phyloP scores from a whole-genome alignment of 352 stramenopile genomes.

The Globisporangium perplexum region DNA sequence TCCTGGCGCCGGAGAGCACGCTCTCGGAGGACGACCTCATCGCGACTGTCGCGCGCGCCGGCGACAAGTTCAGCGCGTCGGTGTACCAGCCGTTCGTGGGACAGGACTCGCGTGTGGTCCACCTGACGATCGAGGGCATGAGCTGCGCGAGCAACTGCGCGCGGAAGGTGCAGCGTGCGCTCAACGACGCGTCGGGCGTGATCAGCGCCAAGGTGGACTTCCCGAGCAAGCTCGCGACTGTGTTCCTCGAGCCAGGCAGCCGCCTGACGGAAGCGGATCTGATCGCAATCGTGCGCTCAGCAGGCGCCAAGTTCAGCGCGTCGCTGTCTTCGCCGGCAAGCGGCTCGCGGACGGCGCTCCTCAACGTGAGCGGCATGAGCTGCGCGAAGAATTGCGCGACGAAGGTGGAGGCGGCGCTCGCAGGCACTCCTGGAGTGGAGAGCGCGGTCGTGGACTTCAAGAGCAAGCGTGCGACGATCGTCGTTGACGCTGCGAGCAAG shows the following conservation, averaged over 20 bases:
- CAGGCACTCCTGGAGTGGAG: slow-evolving; percentile 39
- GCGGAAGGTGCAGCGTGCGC: slow-evolving; percentile 61
- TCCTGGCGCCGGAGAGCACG: slow-evolving; percentile 50
- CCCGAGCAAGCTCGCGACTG: slow-evolving; percentile 57
- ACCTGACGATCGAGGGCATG: slow-evolving; percentile 72
- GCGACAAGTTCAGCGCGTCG: slow-evolving; percentile 46
- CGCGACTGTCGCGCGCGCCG: slow-evolving; percentile 37
- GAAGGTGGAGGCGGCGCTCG: slow-evolving; percentile 64
- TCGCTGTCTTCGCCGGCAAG: slow-evolving; percentile 30
- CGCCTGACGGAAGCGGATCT: slow-evolving; percentile 58
- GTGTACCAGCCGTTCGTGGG: slow-evolving; percentile 61
- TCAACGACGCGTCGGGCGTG: slow-evolving; percentile 58
- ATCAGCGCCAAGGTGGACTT: slow-evolving; percentile 80
- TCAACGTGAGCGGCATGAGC: slow-evolving; percentile 73
- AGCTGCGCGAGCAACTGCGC: slow-evolving; percentile 73
- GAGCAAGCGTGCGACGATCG: slow-evolving; percentile 51
- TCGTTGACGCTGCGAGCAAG: slow-evolving; percentile 39
- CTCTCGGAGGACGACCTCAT: slow-evolving; percentile 71
- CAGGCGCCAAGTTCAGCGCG: slow-evolving; percentile 58
- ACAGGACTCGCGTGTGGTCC: slow-evolving; percentile 66
- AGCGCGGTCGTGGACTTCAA: slow-evolving; percentile 62
- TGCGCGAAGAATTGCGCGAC: slow-evolving; percentile 75
- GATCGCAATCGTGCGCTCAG: slow-evolving; percentile 52
- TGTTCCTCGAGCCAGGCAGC: slow-evolving; percentile 71
- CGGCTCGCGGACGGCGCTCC: slow-evolving; percentile 39